Percentiles rank a stretch among this genome's conserved stretches.
Evolutionary conservation across 768 basidiomycete species (phyloP).

Genomic region (Cystobasidium tubakii): DNA sequence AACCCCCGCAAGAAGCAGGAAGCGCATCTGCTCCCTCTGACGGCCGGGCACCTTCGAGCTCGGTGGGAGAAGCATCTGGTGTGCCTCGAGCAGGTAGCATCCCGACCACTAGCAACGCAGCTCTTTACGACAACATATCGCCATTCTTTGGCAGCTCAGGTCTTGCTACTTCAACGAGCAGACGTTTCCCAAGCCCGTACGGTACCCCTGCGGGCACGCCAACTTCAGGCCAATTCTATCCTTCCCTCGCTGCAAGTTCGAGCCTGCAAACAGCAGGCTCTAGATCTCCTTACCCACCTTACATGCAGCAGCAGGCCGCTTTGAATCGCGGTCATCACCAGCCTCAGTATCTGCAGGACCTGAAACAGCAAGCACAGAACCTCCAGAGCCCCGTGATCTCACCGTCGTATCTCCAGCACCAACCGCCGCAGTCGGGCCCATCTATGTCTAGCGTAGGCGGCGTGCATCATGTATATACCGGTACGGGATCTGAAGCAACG

Average conservation of each 20-base stretch:
- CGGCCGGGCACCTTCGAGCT: background rate
- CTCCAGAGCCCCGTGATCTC: background rate
- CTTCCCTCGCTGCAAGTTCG: background rate
- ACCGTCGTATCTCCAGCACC: background rate
- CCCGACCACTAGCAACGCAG: background rate
- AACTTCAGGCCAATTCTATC: background rate
- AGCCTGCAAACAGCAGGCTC: background rate
- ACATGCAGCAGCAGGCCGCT: background rate
- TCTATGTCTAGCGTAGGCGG: background rate
- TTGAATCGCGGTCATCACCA: background rate
- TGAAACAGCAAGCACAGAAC: background rate
- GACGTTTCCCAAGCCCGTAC: constrained; percentile 5
- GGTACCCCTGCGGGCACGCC: background rate
- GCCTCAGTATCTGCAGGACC: background rate
- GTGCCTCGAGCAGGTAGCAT: background rate
- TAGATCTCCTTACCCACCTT: background rate
- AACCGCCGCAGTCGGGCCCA: background rate
- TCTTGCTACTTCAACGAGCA: background rate
- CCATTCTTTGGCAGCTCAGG: constrained; percentile 1
- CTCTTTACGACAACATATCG: background rate
- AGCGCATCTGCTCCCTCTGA: background rate
- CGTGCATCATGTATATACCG: background rate
- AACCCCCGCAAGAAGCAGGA: background rate
- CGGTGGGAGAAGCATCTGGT: background rate
- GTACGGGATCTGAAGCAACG: background rate